Percentiles rank a stretch among this genome's conserved stretches.
Conservation (phyloP, 2,329 filamentous ascomycete genomes). For the Leptographium galeiforme region DNA sequence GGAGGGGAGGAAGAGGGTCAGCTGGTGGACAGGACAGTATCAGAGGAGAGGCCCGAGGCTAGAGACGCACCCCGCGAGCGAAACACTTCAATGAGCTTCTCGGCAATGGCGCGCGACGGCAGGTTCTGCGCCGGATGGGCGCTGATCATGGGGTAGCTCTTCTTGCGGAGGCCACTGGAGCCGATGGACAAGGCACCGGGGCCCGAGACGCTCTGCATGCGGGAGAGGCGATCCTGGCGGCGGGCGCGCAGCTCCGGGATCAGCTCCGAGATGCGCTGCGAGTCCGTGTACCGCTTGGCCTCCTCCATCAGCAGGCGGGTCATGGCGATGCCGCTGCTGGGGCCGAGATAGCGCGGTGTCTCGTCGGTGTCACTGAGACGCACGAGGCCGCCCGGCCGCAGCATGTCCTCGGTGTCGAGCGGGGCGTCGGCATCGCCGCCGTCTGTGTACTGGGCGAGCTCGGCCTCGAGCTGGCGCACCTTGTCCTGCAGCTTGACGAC, state of each 20-base stretch:
- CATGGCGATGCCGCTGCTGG: slow-evolving; percentile 91
- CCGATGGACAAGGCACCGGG: slow-evolving; percentile 30
- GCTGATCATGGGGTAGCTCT: slow-evolving; percentile 84
- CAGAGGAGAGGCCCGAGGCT: background rate
- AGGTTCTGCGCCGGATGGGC: slow-evolving; percentile 64
- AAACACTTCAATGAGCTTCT: slow-evolving; percentile 73
- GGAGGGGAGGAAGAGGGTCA: background rate
- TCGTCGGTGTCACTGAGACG: slow-evolving; percentile 77
- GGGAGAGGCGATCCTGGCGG: slow-evolving; percentile 40
- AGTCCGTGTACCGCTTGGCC: slow-evolving; percentile 84
- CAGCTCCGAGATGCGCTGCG: slow-evolving; percentile 82
- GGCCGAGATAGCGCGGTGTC: slow-evolving; percentile 74
- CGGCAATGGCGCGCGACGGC: slow-evolving; percentile 59
- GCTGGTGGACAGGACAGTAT: background rate
- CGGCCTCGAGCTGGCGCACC: slow-evolving; percentile 67
- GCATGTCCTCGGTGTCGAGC: slow-evolving; percentile 67
- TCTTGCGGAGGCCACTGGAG: slow-evolving; percentile 49
- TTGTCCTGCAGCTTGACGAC: slow-evolving; percentile 84
- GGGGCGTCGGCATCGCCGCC: slow-evolving; percentile 46
- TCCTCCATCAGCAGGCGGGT: slow-evolving; percentile 91
- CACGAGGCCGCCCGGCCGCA: slow-evolving; percentile 75
- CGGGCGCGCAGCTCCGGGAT: slow-evolving; percentile 60
- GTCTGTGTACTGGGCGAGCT: slow-evolving; percentile 66
- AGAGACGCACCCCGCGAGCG: slow-evolving; percentile 57
- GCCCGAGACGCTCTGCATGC: slow-evolving; percentile 50